These are phyloP conservation scores for Penicillium sp. DNA, from an alignment of 2,329 filamentous ascomycete species.

Conservation along the genomic window DNA sequence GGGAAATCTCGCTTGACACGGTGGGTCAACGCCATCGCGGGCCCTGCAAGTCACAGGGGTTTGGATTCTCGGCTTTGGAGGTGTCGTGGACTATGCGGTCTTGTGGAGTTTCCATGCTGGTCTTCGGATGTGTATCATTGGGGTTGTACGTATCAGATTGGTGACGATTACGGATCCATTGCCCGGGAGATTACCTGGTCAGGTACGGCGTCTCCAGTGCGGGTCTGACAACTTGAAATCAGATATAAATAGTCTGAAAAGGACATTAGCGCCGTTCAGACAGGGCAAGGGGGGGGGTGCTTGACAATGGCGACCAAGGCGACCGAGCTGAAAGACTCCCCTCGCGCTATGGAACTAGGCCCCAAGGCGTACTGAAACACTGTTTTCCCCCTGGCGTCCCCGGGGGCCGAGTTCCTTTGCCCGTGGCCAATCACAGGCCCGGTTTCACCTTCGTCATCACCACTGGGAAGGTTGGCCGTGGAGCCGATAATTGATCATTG, in stretches of 20 bases:
- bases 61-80: background rate
- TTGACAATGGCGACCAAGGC: background rate
- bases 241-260: constrained; percentile 24
- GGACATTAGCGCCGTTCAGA: constrained; percentile 15
- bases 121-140: no score
- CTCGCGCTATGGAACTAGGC: background rate
- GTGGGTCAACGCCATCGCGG: constrained; percentile 26
- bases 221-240: constrained; percentile 15
- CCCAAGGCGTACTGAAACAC: background rate
- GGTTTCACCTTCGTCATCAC: background rate
- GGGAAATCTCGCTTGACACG: constrained; percentile 22
- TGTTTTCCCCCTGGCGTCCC: background rate
- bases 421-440: background rate
- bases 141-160: background rate
- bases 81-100: background rate
- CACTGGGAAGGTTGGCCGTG: background rate
- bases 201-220: constrained; percentile 2
- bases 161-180: background rate
- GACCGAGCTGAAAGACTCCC: background rate
- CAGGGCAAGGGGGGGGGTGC: constrained; percentile 1
- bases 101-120: background rate
- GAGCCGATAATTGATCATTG: background rate
- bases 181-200: constrained; percentile 13
- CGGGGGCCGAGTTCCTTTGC: background rate
- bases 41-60: constrained; percentile 18